Evolutionary conservation across 2,329 filamentous ascomycete genomes (phyloP), one percentile per base, ranked within the genome.

Genomic region (Trichoderma simmonsii): DNA sequence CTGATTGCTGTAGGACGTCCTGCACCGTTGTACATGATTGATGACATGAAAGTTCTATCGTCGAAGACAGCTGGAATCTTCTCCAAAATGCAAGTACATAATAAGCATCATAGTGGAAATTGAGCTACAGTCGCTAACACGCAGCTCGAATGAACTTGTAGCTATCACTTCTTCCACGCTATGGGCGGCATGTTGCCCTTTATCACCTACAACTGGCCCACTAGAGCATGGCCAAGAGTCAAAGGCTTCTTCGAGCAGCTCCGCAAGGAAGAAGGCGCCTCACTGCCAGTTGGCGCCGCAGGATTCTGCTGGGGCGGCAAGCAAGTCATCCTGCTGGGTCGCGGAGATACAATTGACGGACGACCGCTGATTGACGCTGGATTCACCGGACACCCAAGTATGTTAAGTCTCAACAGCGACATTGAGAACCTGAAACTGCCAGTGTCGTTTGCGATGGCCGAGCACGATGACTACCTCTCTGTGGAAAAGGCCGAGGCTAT

Each of bases 221-320:
- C 76, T n/a, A 78, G 78, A 59, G 77, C 79, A 4, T 77, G 76
- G 32, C 81, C 82, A 1, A 73, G 77, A 39, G 82, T 85, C 24
- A 76, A 75, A 51, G 75, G 73, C 48, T 85, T 82, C 75, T 80
- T 85, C 54, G 75, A 80, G 68, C 75, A 78, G 5, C 73, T 85
- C 4, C 83, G 79, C 51, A 75, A 79, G 51, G 78, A 80, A 32
- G 77, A 79, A 51, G 78, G 78, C 12, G 71, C 73, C 6, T 62
- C 51, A 63, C 75, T 81, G 7, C 78, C 79, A 18, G 79, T 90
- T 60, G 88, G 85, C 26, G 86, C 83, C 0, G 86, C 86, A 0
- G 90, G 89, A 0, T 91, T 89, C 80, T 91, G 88, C 81, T 91
- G 89, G 89, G 89, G 89, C 28, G 89, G 87, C 28, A 86, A 87